A percentile compares a stretch with the other conserved stretches of the same genome.
Conservation (phyloP, 192 early-diverging fungal species). For the Entomortierella beljakovae region DNA sequence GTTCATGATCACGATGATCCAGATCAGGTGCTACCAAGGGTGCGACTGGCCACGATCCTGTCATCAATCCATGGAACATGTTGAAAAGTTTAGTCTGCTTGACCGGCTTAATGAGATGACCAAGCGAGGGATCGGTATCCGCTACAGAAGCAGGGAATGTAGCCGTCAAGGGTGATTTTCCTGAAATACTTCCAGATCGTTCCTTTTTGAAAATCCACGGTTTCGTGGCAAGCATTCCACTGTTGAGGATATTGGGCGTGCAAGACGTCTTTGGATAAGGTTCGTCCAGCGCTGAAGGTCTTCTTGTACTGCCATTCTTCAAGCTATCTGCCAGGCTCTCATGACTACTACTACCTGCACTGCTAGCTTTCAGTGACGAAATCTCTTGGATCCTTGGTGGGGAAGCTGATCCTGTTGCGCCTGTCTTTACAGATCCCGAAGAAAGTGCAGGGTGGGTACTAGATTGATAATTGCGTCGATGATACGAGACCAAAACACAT, state of each 20-base stretch:
- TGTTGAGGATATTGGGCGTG: constrained; percentile 50
- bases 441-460: not conserved
- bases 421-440: not conserved
- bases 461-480: constrained; percentile 17
- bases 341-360: constrained; percentile 14
- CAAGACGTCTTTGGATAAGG: not conserved
- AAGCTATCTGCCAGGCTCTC: constrained; percentile 24
- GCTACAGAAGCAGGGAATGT: not conserved
- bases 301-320: not conserved
- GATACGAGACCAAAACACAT: constrained; percentile 44
- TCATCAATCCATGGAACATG: constrained; percentile 52
- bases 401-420: constrained; percentile 3
- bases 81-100: constrained; percentile 46
- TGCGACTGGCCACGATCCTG: constrained; percentile 44
- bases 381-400: not conserved
- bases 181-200: constrained; percentile 6
- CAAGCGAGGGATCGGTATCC: constrained; percentile 23
- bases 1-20: constrained; percentile 25
- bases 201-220: constrained; percentile 9
- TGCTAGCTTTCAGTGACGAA: not conserved
- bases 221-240: constrained; percentile 34
- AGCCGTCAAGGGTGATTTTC: not conserved
- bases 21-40: constrained; percentile 12
- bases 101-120: constrained; percentile 41
- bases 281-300: not conserved